Conservation (phyloP, 2,329 filamentous ascomycete genomes). For the Exophiala calicioides region DNA sequence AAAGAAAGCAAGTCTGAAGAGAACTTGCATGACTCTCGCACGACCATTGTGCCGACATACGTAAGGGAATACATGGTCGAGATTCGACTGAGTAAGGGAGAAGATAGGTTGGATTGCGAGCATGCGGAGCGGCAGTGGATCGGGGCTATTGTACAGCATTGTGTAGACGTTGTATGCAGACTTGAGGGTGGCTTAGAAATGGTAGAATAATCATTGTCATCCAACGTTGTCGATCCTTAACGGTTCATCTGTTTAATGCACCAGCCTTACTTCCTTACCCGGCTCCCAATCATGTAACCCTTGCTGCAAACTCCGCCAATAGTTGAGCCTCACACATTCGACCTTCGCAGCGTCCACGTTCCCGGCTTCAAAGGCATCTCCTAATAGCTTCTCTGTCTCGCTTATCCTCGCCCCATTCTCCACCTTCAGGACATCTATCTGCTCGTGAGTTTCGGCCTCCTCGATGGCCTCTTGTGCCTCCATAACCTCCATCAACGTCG, state of each 20-base stretch:
- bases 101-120: too few relatives aligned
- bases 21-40: too few relatives aligned
- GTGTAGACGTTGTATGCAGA: too few relatives aligned
- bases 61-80: too few relatives aligned
- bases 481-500: constrained; percentile 81
- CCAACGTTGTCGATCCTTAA: too few relatives aligned
- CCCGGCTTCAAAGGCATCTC: constrained; percentile 64
- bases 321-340: constrained; percentile 77
- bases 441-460: constrained; percentile 54
- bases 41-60: too few relatives aligned
- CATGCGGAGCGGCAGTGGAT: too few relatives aligned
- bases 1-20: constrained; percentile 2
- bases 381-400: constrained; percentile 64
- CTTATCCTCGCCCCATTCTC: constrained; percentile 70
- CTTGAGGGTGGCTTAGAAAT: constrained; percentile 1
- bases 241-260: constrained; percentile 48
- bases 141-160: too few relatives aligned
- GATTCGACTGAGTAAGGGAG: too few relatives aligned
- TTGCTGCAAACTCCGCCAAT: constrained; percentile 87
- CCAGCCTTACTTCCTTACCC: constrained; percentile 63
- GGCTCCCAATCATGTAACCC: constrained; percentile 81
- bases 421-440: constrained; percentile 64
- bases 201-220: not conserved
- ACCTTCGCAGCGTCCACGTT: constrained; percentile 66
- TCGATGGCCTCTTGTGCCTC: constrained; percentile 77